Percentiles rank a stretch among this genome's conserved stretches.
Conservation (phyloP, 495 filamentous ascomycete genomes). For the Cudoniella acicularis region DNA sequence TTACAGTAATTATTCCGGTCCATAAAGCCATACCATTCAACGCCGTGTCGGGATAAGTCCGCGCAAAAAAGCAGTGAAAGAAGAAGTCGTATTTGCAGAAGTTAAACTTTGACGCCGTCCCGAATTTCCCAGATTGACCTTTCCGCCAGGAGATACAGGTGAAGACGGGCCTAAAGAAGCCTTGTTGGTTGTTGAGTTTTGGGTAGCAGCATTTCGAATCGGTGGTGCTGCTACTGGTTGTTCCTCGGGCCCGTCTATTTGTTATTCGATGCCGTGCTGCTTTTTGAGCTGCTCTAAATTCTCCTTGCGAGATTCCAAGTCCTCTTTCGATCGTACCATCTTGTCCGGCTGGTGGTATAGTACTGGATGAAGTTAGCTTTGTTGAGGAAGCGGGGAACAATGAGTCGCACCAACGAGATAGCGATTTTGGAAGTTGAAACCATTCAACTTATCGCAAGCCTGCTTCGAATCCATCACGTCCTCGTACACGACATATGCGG, state of each 20-base stretch:
- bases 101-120: not conserved
- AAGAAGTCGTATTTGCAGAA: conserved; percentile 3
- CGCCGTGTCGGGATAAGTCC: conserved; percentile 8
- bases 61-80: conserved; percentile 14
- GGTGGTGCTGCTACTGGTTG: conserved; percentile 3
- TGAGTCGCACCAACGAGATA: conserved; percentile 88
- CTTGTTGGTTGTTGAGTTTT: conserved; percentile 4
- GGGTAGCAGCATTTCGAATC: conserved; percentile 7
- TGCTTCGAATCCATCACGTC: conserved; percentile 98
- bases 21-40: conserved; percentile 4
- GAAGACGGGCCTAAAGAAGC: conserved; percentile 23
- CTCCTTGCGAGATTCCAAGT: conserved; percentile 89
- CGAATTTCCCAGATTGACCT: not conserved
- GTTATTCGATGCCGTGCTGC: conserved; percentile 98
- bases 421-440: conserved; percentile 99
- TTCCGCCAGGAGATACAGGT: conserved; percentile 2
- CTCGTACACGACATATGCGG: conserved; percentile 97
- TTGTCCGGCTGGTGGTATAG: conserved; percentile 99
- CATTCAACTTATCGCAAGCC: conserved; percentile 98
- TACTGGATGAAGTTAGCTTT: conserved; percentile 48
- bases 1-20: not conserved
- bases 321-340: conserved; percentile 85
- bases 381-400: not conserved
- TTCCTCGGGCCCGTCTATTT: conserved; percentile 59
- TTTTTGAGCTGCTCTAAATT: conserved; percentile 97